Conservation (phyloP, 1,139 yeast species). For the Kurtzmaniella quercitrusa region DNA sequence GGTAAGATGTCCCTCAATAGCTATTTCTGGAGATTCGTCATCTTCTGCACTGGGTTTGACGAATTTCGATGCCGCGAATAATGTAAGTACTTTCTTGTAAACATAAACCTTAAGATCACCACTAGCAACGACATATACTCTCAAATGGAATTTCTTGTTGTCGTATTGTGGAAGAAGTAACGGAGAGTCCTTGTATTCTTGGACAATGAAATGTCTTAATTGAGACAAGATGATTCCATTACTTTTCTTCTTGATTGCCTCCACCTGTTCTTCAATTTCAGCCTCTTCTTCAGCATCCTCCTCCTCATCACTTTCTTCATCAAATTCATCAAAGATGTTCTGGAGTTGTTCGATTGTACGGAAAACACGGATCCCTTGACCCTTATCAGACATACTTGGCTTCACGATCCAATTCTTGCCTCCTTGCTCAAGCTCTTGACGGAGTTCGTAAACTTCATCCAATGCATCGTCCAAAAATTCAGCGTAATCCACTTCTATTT, state of each 20-base stretch:
- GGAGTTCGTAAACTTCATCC: slow-evolving; percentile 85
- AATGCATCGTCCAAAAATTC: slow-evolving; percentile 91
- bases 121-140: slow-evolving; percentile 76
- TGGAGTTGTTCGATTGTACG: slow-evolving; percentile 76
- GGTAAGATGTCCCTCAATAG: slow-evolving; percentile 74
- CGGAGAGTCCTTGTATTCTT: slow-evolving; percentile 69
- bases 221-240: slow-evolving; percentile 79
- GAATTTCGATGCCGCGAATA: slow-evolving; percentile 66
- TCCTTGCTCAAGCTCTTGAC: slow-evolving; percentile 66
- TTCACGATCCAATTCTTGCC: slow-evolving; percentile 82
- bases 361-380: slow-evolving; percentile 89
- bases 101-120: slow-evolving; percentile 78
- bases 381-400: slow-evolving; percentile 96
- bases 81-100: slow-evolving; percentile 69
- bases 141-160: slow-evolving; percentile 80
- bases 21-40: slow-evolving; percentile 27
- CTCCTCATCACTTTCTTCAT: slow-evolving; percentile 58
- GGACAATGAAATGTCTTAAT: slow-evolving; percentile 85
- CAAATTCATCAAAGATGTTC: slow-evolving; percentile 77
- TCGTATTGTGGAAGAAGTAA: slow-evolving; percentile 56
- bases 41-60: slow-evolving; percentile 26
- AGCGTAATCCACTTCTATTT: slow-evolving; percentile 90
- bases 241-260: slow-evolving; percentile 13
- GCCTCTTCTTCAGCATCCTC: slow-evolving; percentile 45
- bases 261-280: slow-evolving; percentile 10